A percentile compares a stretch with the other conserved stretches of the same genome.
Conservation (phyloP, 2,329 filamentous ascomycete species). For the Aspergillus sp. region DNA sequence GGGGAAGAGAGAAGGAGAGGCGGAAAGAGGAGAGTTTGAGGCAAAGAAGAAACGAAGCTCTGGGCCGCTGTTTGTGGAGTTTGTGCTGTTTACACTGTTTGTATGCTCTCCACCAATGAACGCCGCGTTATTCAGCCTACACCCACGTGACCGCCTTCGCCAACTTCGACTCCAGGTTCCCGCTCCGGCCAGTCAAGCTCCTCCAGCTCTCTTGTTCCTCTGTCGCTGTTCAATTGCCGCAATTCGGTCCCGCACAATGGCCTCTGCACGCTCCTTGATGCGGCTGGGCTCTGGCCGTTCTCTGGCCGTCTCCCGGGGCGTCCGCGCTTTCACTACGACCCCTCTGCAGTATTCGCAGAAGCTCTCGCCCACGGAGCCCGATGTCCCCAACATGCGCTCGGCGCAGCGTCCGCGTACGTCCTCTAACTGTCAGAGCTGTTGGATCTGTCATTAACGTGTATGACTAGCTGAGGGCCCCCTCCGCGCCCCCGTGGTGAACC, state of each 20-base stretch:
- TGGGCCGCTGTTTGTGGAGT: constrained; percentile 16
- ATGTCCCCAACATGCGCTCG: constrained; percentile 60
- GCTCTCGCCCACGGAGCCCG: constrained; percentile 49
- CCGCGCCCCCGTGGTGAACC: constrained; percentile 76
- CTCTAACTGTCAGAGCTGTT: not conserved
- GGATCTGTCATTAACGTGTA: not conserved
- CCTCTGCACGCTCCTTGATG: constrained; percentile 40
- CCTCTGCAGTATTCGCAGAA: constrained; percentile 39
- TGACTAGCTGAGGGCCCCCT: constrained; percentile 52
- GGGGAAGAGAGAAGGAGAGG: constrained; percentile 10
- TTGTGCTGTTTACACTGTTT: constrained; percentile 17
- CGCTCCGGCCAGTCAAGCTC: constrained; percentile 6
- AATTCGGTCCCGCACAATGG: constrained; percentile 34
- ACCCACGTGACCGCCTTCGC: constrained; percentile 13
- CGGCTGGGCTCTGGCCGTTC: constrained; percentile 37
- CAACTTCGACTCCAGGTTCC: constrained; percentile 21
- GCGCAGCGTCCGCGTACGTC: constrained; percentile 46
- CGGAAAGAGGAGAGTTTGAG: constrained; percentile 12
- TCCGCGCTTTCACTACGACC: constrained; percentile 34
- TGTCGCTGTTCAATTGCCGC: constrained; percentile 14
- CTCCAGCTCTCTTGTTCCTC: constrained; percentile 16
- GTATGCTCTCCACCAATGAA: constrained; percentile 12
- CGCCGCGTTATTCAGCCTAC: constrained; percentile 12
- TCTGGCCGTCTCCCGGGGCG: constrained; percentile 27
- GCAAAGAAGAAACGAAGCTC: constrained; percentile 18